These are phyloP conservation scores for Sporisorium sorghi DNA, from an alignment of 1,284 basidiomycete genomes.

Conservation along the genomic window DNA sequence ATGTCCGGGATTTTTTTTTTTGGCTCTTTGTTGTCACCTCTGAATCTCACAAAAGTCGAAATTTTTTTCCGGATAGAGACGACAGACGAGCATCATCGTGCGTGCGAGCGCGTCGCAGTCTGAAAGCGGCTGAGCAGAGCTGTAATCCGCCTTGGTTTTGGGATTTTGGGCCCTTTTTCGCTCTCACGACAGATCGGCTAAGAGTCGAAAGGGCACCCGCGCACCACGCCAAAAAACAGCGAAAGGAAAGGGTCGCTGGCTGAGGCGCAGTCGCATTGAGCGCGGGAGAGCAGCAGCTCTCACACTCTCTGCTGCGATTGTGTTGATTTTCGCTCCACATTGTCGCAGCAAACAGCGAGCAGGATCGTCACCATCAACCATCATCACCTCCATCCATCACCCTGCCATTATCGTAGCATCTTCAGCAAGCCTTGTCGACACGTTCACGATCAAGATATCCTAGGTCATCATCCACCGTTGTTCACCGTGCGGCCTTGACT, in stretches of 20 bases:
- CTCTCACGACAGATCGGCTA: conserved; percentile 38
- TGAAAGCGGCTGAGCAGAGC: not conserved
- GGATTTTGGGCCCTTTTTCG: not conserved
- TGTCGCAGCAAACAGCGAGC: not conserved
- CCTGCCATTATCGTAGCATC: not conserved
- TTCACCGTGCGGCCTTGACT: not conserved
- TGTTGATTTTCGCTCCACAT: conserved; percentile 7
- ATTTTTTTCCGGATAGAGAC: not conserved
- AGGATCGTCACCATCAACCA: not conserved
- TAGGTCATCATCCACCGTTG: too few relatives aligned
- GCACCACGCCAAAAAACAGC: too few relatives aligned
- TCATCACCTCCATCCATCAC: not conserved
- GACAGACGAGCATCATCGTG: conserved; percentile 18
- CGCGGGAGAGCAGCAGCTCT: conserved; percentile 1
- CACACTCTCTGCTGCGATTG: not conserved
- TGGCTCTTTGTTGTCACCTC: not conserved
- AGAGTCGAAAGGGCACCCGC: not conserved
- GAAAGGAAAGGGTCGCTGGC: conserved; percentile 9
- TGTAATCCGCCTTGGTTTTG: not conserved
- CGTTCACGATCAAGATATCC: too few relatives aligned
- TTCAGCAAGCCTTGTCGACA: not conserved
- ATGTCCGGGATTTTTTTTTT: not conserved
- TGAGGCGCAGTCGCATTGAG: not conserved
- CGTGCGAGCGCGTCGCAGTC: conserved; percentile 11
- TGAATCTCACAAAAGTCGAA: conserved; percentile 4